Evolutionary conservation across 2,329 filamentous ascomycete genomes (phyloP).

Genomic region (Lecanicillium sp.): DNA sequence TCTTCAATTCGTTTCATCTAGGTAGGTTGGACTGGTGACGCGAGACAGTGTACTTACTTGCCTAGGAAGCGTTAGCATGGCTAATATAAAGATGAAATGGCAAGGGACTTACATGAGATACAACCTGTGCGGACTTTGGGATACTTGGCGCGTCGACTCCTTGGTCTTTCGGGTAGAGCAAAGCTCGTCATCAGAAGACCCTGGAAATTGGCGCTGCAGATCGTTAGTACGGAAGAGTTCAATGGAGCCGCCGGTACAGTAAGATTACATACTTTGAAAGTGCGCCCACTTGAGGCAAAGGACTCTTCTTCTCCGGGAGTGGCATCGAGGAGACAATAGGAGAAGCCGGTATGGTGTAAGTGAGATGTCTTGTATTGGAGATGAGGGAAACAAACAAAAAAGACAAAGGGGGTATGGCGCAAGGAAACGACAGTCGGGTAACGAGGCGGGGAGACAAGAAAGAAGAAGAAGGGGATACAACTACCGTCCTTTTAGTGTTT

Average conservation of each 20-base stretch:
- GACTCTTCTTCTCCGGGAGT: slow-evolving; percentile 1
- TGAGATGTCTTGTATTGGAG: too few species aligned
- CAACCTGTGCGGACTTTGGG: slow-evolving; percentile 23
- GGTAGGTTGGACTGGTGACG: background rate
- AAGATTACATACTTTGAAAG: background rate
- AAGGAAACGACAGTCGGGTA: too few species aligned
- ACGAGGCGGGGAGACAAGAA: too few species aligned
- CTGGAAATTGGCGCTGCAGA: slow-evolving; percentile 4
- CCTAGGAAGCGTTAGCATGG: slow-evolving; percentile 12
- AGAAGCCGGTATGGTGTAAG: background rate
- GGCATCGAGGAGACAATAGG: background rate
- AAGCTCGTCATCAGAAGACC: slow-evolving; percentile 19
- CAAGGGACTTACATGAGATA: slow-evolving; percentile 21
- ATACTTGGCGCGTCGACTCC: slow-evolving; percentile 21
- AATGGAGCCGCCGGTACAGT: background rate
- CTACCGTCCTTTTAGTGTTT: too few species aligned
- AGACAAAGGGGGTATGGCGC: too few species aligned
- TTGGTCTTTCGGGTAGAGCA: slow-evolving; percentile 19
- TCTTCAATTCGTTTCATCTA: background rate
- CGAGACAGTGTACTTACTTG: slow-evolving; percentile 16
- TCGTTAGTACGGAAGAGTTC: too few species aligned
- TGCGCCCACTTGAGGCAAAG: slow-evolving; percentile 1
- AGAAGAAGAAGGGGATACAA: too few species aligned
- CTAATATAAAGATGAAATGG: background rate
- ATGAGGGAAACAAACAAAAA: too few species aligned